phyloP scores from a whole-genome alignment of 2,329 filamentous ascomycete species.

The Cladophialophora psammophila region DNA sequence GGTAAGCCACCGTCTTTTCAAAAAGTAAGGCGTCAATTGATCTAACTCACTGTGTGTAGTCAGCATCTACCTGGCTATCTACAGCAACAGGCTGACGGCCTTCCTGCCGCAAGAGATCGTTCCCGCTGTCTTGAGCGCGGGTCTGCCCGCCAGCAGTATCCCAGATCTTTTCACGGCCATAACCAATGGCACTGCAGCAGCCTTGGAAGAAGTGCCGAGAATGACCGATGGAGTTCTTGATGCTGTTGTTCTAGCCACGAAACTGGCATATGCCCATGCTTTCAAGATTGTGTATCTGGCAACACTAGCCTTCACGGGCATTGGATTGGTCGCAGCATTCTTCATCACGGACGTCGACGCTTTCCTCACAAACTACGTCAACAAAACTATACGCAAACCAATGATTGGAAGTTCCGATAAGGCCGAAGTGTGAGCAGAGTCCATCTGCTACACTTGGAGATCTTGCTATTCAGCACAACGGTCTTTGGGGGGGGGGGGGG shows the following conservation, averaged over 20 bases:
- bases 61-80: conserved; percentile 41
- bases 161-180: conserved; percentile 48
- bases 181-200: conserved; percentile 44
- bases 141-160: conserved; percentile 49
- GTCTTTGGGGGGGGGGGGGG: too few relatives aligned
- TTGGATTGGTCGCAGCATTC: conserved; percentile 30
- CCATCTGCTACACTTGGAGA: too few relatives aligned
- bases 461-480: too few relatives aligned
- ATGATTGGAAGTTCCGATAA: conserved; percentile 8
- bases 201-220: conserved; percentile 44
- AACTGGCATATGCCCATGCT: conserved; percentile 52
- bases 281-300: conserved; percentile 54
- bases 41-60: conserved; percentile 25
- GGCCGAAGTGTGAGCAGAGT: conserved; percentile 14
- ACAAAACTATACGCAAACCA: conserved; percentile 29
- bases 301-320: conserved; percentile 33
- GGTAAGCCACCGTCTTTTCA: conserved; percentile 17
- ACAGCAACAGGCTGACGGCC: conserved; percentile 29
- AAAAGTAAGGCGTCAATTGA: neutral
- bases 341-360: conserved; percentile 21
- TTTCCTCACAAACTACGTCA: conserved; percentile 28
- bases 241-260: conserved; percentile 47
- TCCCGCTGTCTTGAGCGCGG: conserved; percentile 48
- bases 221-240: conserved; percentile 46
- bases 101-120: conserved; percentile 26